Percentiles rank a stretch among this genome's conserved stretches.
phyloP scores from a whole-genome alignment of 2,329 filamentous ascomycete species.

The Calonectria fujianensis region DNA sequence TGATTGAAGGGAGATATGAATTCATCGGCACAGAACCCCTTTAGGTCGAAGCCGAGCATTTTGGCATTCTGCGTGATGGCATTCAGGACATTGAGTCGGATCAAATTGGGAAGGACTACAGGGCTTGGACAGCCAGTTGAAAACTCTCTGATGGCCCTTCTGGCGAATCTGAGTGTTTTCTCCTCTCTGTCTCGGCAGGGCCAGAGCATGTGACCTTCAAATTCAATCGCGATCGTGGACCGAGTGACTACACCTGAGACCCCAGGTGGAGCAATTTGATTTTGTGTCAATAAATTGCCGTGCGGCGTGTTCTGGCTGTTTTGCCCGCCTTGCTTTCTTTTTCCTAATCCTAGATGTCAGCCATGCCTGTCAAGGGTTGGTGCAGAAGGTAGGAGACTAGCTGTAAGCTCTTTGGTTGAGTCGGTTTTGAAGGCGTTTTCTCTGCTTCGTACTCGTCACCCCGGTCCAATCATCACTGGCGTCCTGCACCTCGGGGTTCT shows the following conservation, averaged over 20 bases:
- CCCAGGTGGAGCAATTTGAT: neutral
- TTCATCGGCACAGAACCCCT: slow-evolving; percentile 9
- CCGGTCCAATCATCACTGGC: slow-evolving; percentile 33
- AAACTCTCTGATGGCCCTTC: neutral
- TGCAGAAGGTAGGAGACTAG: neutral
- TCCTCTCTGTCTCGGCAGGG: neutral
- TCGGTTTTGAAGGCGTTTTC: slow-evolving; percentile 35
- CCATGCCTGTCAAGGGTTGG: accelerated
- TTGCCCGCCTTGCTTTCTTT: neutral
- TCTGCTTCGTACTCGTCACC: slow-evolving; percentile 25
- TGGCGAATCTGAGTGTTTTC: neutral
- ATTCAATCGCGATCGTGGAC: neutral
- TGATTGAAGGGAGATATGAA: slow-evolving; percentile 28
- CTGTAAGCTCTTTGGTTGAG: slow-evolving; percentile 36
- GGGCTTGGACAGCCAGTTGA: neutral
- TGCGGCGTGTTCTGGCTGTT: neutral
- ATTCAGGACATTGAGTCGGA: slow-evolving; percentile 19
- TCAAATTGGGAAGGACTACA: slow-evolving; percentile 5
- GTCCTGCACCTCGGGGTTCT: neutral
- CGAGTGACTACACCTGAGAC: neutral
- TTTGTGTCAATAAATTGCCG: neutral
- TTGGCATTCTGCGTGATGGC: slow-evolving; percentile 4
- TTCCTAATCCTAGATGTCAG: neutral
- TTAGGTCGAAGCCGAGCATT: slow-evolving; percentile 5
- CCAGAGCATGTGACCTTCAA: neutral